These are phyloP conservation scores for Trametes elegans DNA, from an alignment of 768 basidiomycete genomes.

Conservation along the genomic window DNA sequence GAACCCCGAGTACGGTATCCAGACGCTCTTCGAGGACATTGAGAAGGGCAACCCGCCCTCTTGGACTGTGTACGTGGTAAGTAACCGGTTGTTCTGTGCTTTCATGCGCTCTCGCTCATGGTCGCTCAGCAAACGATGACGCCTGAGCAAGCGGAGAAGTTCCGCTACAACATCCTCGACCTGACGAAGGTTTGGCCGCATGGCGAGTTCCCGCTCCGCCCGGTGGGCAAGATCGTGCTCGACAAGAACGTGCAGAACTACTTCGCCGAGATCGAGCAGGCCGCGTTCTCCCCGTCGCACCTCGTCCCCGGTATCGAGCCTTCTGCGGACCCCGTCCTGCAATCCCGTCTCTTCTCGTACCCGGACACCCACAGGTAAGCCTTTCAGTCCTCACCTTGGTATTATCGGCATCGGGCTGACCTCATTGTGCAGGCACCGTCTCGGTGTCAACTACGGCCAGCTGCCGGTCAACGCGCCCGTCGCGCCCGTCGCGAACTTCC, in stretches of 20 bases:
- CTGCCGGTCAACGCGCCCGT: slow-evolving; percentile 85
- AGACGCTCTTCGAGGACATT: slow-evolving; percentile 78
- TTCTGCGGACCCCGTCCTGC: slow-evolving; percentile 88
- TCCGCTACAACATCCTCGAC: slow-evolving; percentile 89
- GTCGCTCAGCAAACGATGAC: slow-evolving; percentile 83
- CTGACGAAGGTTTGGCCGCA: slow-evolving; percentile 94
- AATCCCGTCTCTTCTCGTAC: slow-evolving; percentile 94
- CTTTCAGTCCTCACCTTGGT: too few relatives aligned
- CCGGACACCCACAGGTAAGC: slow-evolving; percentile 64
- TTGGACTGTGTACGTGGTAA: slow-evolving; percentile 85
- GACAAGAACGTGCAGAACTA: slow-evolving; percentile 81
- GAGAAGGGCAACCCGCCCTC: slow-evolving; percentile 76
- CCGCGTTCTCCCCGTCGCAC: slow-evolving; percentile 88
- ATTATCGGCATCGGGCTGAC: background rate
- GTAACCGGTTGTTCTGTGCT: too few relatives aligned
- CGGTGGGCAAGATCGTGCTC: slow-evolving; percentile 81
- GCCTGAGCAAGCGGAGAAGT: slow-evolving; percentile 82
- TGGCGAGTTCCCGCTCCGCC: slow-evolving; percentile 81
- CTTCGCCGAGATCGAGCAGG: slow-evolving; percentile 94
- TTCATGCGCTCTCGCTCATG: too few relatives aligned
- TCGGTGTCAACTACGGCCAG: slow-evolving; percentile 79
- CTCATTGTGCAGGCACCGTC: slow-evolving; percentile 56
- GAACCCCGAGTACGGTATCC: slow-evolving; percentile 84
- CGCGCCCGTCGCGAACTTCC: slow-evolving; percentile 82
- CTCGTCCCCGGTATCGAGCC: slow-evolving; percentile 86